Conservation (phyloP, 2,329 filamentous ascomycete genomes). For the Chaetomium sp. region DNA sequence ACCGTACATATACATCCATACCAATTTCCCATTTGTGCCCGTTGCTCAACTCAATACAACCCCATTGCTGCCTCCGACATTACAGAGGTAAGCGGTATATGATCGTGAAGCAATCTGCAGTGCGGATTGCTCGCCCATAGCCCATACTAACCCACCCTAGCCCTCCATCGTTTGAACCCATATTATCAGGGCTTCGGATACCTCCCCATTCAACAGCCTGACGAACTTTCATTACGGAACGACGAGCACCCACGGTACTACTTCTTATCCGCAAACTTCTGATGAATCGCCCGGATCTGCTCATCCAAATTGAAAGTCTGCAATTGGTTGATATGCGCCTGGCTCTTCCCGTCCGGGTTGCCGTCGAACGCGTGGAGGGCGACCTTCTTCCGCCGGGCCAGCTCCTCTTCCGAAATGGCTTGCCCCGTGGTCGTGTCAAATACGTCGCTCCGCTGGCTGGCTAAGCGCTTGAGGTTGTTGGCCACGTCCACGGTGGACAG, state of each 20-base stretch:
- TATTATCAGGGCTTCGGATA: too few relatives aligned
- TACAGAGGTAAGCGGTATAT: too few relatives aligned
- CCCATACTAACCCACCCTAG: too few relatives aligned
- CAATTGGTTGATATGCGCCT: conserved; percentile 50
- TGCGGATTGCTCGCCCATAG: too few relatives aligned
- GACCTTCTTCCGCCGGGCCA: conserved; percentile 67
- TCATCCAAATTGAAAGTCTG: conserved; percentile 74
- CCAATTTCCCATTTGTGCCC: background rate
- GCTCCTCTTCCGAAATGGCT: conserved; percentile 65
- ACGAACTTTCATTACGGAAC: too few relatives aligned
- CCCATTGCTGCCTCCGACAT: too few relatives aligned
- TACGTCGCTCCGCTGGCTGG: conserved; percentile 79
- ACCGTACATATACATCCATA: conserved; percentile 5
- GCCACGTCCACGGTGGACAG: conserved; percentile 80
- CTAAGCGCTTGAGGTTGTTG: conserved; percentile 90
- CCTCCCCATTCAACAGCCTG: too few relatives aligned
- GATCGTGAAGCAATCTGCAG: too few relatives aligned
- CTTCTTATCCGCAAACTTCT: conserved; percentile 43
- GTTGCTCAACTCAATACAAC: too few relatives aligned
- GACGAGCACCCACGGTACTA: conserved; percentile 6
- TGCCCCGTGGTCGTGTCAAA: conserved; percentile 70
- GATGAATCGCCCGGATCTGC: conserved; percentile 64
- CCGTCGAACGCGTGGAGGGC: conserved; percentile 61
- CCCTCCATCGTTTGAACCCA: too few relatives aligned
- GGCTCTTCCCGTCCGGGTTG: conserved; percentile 52